Conservation (phyloP, 495 filamentous ascomycete species). For the Penicillium cataractarum region DNA sequence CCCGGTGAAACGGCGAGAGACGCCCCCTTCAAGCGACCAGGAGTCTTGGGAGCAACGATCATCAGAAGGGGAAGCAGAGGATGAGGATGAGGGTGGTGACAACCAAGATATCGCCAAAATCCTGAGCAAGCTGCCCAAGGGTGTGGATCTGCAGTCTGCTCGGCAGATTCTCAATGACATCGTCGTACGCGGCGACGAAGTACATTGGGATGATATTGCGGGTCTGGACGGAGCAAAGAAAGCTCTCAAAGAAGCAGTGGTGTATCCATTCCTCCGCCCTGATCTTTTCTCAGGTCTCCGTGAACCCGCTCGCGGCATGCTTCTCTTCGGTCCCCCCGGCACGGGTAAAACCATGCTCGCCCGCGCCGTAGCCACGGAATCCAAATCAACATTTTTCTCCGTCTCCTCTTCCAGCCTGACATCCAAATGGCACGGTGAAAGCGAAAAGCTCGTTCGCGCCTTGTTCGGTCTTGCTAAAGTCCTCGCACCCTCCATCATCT, state of each 20-base stretch:
- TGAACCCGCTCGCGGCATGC: slow-evolving; percentile 92
- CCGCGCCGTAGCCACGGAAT: slow-evolving; percentile 92
- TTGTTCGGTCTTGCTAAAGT: slow-evolving; percentile 88
- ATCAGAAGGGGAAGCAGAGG: slow-evolving; percentile 35
- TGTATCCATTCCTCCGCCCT: slow-evolving; percentile 95
- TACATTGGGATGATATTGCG: slow-evolving; percentile 94
- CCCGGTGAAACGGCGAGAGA: slow-evolving; percentile 36
- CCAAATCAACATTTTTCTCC: slow-evolving; percentile 94
- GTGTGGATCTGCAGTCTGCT: slow-evolving; percentile 79
- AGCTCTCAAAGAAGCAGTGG: slow-evolving; percentile 92
- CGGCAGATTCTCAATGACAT: slow-evolving; percentile 96
- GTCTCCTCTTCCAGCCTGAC: slow-evolving; percentile 93
- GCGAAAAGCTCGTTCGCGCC: slow-evolving; percentile 93
- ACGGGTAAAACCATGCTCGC: slow-evolving; percentile 99
- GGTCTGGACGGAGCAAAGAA: slow-evolving; percentile 89
- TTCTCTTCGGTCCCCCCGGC: slow-evolving; percentile 94
- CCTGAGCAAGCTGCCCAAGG: slow-evolving; percentile 75
- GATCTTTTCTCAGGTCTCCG: slow-evolving; percentile 95
- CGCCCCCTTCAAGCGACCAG: slow-evolving; percentile 49
- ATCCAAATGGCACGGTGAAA: slow-evolving; percentile 95
- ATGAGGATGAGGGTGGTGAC: slow-evolving; percentile 41
- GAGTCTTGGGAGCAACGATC: slow-evolving; percentile 41
- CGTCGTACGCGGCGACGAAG: slow-evolving; percentile 90
- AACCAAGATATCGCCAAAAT: slow-evolving; percentile 59
- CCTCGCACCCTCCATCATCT: slow-evolving; percentile 94